Evolutionary conservation across 257 asterid genomes (phyloP).

Genomic region (Ilex asprella): DNA sequence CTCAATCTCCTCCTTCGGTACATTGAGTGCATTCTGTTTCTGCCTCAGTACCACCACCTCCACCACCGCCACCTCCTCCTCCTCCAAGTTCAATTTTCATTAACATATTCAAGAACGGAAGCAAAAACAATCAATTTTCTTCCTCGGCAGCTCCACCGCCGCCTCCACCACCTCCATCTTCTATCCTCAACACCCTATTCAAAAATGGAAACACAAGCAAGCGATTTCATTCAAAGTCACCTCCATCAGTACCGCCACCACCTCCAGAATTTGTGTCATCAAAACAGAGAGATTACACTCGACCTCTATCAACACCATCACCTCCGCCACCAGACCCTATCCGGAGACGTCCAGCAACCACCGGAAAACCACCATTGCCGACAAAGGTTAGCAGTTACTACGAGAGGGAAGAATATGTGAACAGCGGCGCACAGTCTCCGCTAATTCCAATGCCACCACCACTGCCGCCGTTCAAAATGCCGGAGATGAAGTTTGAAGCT

Average conservation of each 20-base stretch:
- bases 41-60: slow-evolving; percentile 29
- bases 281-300: slow-evolving; percentile 1
- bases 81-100: too few species aligned
- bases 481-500: slow-evolving; percentile 39
- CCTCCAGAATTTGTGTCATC: slow-evolving; percentile 4
- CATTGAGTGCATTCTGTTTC: too few species aligned
- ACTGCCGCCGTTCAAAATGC: slow-evolving; percentile 65
- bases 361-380: slow-evolving; percentile 66
- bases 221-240: slow-evolving; percentile 30
- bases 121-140: slow-evolving; percentile 47
- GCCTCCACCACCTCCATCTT: slow-evolving; percentile 52
- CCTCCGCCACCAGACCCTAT: slow-evolving; percentile 21
- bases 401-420: slow-evolving; percentile 18
- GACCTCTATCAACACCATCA: slow-evolving; percentile 12
- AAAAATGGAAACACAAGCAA: slow-evolving; percentile 58
- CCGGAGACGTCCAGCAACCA: slow-evolving; percentile 15
- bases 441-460: slow-evolving; percentile 61
- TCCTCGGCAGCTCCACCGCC: slow-evolving; percentile 24
- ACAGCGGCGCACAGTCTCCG: slow-evolving; percentile 61
- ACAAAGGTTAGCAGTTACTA: slow-evolving; percentile 25
- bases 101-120: too few species aligned
- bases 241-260: slow-evolving; percentile 24
- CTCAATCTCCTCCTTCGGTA: slow-evolving; percentile 33
- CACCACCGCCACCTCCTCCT: slow-evolving; percentile 63
- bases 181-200: slow-evolving; percentile 53